phyloP scores from a whole-genome alignment of 2,329 filamentous ascomycete species.

The Colletotrichum tamarilloi region DNA sequence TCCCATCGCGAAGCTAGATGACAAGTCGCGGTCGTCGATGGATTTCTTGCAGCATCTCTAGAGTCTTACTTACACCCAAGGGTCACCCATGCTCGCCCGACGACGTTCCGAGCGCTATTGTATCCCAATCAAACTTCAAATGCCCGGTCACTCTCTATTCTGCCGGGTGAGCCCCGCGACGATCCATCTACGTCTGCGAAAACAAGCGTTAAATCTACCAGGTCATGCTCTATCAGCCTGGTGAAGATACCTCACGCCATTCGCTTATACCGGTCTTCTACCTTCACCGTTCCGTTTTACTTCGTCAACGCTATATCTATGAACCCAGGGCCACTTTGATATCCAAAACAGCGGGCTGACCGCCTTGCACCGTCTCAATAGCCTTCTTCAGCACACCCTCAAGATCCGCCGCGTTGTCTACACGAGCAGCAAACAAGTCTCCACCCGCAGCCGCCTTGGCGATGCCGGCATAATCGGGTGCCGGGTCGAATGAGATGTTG shows the following conservation, averaged over 20 bases:
- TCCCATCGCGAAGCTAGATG: not conserved
- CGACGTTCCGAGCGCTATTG: not conserved
- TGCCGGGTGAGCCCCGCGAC: not conserved
- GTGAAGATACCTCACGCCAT: not conserved
- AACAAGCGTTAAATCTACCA: not conserved
- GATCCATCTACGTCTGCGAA: not conserved
- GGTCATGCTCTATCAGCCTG: not conserved
- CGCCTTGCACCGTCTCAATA: slow-evolving; percentile 61
- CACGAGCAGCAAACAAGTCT: slow-evolving; percentile 60
- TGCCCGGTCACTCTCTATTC: slow-evolving; percentile 11
- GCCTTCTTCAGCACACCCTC: slow-evolving; percentile 60
- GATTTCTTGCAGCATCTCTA: not conserved
- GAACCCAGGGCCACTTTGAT: slow-evolving; percentile 60
- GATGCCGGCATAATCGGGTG: slow-evolving; percentile 52
- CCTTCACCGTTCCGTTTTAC: no score
- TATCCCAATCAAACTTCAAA: not conserved
- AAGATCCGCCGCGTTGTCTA: slow-evolving; percentile 58
- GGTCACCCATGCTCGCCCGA: slow-evolving; percentile 4
- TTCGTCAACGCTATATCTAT: slow-evolving; percentile 38
- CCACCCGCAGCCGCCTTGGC: slow-evolving; percentile 50
- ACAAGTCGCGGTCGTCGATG: not conserved
- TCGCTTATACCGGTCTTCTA: not conserved
- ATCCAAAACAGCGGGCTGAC: slow-evolving; percentile 65
- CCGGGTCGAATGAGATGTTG: slow-evolving; percentile 57
- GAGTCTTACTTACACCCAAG: not conserved